Base-by-base conservation (phyloP, 2,329 filamentous ascomycete genomes). In the Metarhizium guizhouense region DNA sequence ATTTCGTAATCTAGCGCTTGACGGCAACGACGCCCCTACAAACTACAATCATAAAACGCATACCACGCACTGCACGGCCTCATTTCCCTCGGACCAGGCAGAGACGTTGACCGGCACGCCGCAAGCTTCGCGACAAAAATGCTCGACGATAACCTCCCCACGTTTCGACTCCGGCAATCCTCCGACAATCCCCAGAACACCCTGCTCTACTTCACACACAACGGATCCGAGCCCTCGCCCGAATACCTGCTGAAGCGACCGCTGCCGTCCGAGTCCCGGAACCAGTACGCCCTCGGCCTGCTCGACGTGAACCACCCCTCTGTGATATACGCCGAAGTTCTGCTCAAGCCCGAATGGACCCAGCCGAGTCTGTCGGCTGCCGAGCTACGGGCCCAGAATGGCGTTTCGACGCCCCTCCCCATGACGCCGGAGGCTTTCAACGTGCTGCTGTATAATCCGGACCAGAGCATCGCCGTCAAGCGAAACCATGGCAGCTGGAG, bases 141-240 rank as follows among this genome's bases (percentile, higher is more conserved):
- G 91, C 81, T 95, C 65, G 91, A 96, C 84, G 90, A 95, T 70
- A 95, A 92, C 71, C 83, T 96, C n/a, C 92, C 92, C 55, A 90
- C 80, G 48, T 85, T 83, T 66, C 78, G 74, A 63, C 79, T 80
- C 67, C 77, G 75, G 60, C 71, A 74, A 20, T 76, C 76, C 38
- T 71, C 78, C 56, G 77, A 82, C 55, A 78, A 79, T 64, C 74
- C 79, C 6, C 73, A 77, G 57, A 74, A 79, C 67, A 86, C 72
- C 62, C 76, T 80, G 66, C 78, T 83, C 56, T 82, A 77, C 70
- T 82, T 81, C 62, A 76, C 79, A 6, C 76, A 95, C 64, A 83
- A 91, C 71, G 93, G 91, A 69, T 86, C 87, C 59, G 90, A 96
- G 43, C 88, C 89, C 0, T 74, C 81, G 25, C 84, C 91, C 13